Base-by-base conservation (phyloP, 495 filamentous ascomycete genomes). In the Jackrogersella multiformis region DNA sequence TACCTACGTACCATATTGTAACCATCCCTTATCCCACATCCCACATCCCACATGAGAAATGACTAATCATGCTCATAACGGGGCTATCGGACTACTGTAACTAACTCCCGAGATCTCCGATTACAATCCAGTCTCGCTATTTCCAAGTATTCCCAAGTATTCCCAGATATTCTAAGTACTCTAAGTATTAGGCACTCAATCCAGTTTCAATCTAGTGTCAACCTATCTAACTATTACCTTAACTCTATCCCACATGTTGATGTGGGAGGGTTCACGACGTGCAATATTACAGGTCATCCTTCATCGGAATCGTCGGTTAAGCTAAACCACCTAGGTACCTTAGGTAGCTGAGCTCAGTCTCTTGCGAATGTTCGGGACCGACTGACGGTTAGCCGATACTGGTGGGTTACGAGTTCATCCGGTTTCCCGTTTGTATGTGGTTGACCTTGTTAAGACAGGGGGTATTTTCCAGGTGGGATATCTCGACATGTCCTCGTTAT, bases 21-120 rank as follows among this genome's bases (percentile, higher is more conserved):
- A n/a, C n/a, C n/a, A n/a, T n/a, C n/a, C n/a, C n/a, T n/a, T n/a
- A 64, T 60, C 32, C 66, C 66, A 60, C 66, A 69, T 69, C 49
- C 48, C 51, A 52, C 67, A 69, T 65, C 49, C 60, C 49, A 56
- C 60, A 69, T 58, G n/a, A 21, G 21, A 2, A 12, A 56, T 66
- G 61, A 70, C 52, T 61, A 66, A 66, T 58, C 24, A 38, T 54
- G 0, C 26, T 13, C 8, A 36, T 24, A 1, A 2, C 56, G 57
- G 54, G 3, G 35, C 24, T 66, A 63, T 58, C 56, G 62, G 52
- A 15, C 24, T 55, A 30, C 67, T 13, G 6, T 4, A 52, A 16
- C 13, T 2, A 45, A 26, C 12, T 38, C 61, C n/a, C 56, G 67
- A 61, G n/a, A 53, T 57, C 61, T 56, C 67, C 67, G 56, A n/a